Base-by-base conservation (phyloP, 1,139 yeast genomes). In the Candida tetrigidarum region DNA sequence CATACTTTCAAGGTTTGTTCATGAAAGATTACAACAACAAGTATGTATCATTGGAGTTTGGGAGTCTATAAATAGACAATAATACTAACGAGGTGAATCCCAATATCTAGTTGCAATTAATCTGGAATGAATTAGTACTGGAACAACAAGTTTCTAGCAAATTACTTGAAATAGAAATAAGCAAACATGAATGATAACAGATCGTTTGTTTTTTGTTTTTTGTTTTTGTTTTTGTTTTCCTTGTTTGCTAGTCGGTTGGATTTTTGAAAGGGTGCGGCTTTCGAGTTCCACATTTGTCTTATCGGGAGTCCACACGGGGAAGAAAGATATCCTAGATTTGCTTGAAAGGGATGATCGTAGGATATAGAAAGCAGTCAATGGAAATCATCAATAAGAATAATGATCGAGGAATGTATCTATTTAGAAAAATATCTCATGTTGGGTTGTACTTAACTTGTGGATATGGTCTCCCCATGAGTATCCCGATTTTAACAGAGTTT, bases 21-120 rank as follows among this genome's bases (percentile, higher is more conserved):
- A 50, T 29, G 53, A 50, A 40, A 42, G 49, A 34, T 41, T 48
- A 19, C 16, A 30, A 14, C 37, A 44, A 40, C 53, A 48, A 23
- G 51, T 50, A 43, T 34, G 50, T 47, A 22, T 15, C 12, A 19
- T 10, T 10, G 5, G 20, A 29, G 16, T n/a, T 3, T 5, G 9
- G 5, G n/a, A 11, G 19, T 4, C 14, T 26, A 19, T 2, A 15
- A 14, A 16, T n/a, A 4, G 3, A 10, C 8, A 8, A 12, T 5
- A 14, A 6, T 41, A 49, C 47, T 48, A 43, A 49, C 47, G 29
- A 15, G 22, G 33, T 15, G 8, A 16, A 10, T 16, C n/a, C 11
- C 16, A 10, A 11, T 12, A 7, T 7, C 19, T 29, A 50, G 53
- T 42, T 50, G 20, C 29, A 39, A 35, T 23, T 36, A 11, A 37